Evolutionary conservation across 2,329 filamentous ascomycete species (phyloP).

Genomic region (Fusarium ambrosium): DNA sequence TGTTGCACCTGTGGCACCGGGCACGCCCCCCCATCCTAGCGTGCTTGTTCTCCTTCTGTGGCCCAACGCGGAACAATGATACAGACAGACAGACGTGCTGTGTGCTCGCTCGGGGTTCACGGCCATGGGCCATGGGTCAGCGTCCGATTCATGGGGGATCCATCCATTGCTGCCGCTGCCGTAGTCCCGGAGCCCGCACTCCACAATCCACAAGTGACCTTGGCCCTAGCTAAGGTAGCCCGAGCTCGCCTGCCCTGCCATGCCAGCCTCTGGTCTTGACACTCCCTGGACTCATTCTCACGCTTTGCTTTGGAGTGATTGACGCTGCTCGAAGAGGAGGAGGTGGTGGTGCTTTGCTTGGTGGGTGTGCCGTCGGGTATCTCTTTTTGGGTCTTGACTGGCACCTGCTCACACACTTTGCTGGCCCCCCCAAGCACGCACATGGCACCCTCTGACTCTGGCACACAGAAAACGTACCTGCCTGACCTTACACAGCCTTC

Average conservation of each 20-base stretch:
- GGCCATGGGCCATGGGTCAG: constrained; percentile 26
- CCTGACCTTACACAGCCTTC: constrained; percentile 41
- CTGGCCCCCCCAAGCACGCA: constrained; percentile 5
- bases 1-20: constrained; percentile 40
- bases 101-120: constrained; percentile 42
- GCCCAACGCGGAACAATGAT: constrained; percentile 36
- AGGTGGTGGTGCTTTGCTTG: constrained; percentile 29
- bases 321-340: background rate
- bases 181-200: constrained; percentile 43
- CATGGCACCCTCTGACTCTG: constrained; percentile 28
- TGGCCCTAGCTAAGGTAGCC: constrained; percentile 15
- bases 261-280: constrained; percentile 18
- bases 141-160: constrained; percentile 39
- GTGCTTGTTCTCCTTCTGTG: constrained; percentile 31
- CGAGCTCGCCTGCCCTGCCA: constrained; percentile 26
- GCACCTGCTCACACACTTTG: constrained; percentile 6
- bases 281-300: constrained; percentile 36
- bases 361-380: constrained; percentile 32
- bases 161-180: constrained; percentile 39
- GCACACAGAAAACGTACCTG: constrained; percentile 32
- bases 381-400: constrained; percentile 28
- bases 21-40: constrained; percentile 38
- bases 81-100: constrained; percentile 14
- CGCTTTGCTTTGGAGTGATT: constrained; percentile 27
- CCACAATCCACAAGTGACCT: constrained; percentile 37